A percentile compares a stretch with the other conserved stretches of the same genome.
Evolutionary conservation across 1,139 yeast genomes (phyloP).

Genomic region (Geotrichum carabidarum): DNA sequence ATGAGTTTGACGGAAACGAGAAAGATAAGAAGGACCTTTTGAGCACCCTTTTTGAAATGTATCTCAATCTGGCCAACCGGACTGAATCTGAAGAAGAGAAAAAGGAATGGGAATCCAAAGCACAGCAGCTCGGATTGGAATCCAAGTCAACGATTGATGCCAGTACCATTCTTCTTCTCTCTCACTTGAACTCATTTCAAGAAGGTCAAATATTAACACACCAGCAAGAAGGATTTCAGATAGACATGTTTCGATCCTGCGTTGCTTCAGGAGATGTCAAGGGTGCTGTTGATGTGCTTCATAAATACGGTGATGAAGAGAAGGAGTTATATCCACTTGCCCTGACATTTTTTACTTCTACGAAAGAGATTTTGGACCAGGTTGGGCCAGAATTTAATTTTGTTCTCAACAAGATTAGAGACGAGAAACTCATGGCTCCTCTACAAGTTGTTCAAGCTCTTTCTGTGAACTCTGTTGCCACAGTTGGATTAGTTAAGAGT

Average conservation of each 20-base stretch:
- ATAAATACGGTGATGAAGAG: conserved; percentile 55
- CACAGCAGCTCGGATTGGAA: conserved; percentile 47
- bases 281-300: conserved; percentile 53
- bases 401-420: conserved; percentile 52
- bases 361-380: conserved; percentile 47
- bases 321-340: conserved; percentile 66
- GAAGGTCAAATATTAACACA: conserved; percentile 28
- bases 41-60: conserved; percentile 77
- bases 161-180: conserved; percentile 56
- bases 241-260: conserved; percentile 62
- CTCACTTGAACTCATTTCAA: conserved; percentile 46
- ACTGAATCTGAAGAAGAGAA: conserved; percentile 39
- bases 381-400: conserved; percentile 51
- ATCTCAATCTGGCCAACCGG: conserved; percentile 55
- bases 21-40: conserved; percentile 68
- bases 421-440: conserved; percentile 58
- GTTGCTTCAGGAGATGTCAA: conserved; percentile 54
- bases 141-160: conserved; percentile 48
- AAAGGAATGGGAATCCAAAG: conserved; percentile 60
- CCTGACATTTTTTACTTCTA: conserved; percentile 59
- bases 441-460: conserved; percentile 69
- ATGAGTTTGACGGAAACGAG: conserved; percentile 64
- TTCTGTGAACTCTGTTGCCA: conserved; percentile 58
- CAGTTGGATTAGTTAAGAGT: conserved; percentile 69
- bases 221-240: conserved; percentile 49